phyloP scores from a whole-genome alignment of 306 rosid genomes.

The Sindora glabra region DNA sequence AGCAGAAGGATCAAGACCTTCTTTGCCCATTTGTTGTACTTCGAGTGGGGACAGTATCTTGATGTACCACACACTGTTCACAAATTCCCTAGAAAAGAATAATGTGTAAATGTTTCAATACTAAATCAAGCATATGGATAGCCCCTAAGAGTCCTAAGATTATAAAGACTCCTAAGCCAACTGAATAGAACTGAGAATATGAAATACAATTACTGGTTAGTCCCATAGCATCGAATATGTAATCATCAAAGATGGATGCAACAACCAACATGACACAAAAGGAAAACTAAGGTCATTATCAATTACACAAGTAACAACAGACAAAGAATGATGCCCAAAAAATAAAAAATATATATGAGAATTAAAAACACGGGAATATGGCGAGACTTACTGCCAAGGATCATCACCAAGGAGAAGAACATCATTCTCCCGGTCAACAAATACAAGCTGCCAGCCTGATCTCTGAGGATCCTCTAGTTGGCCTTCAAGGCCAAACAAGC shows the following conservation, averaged over 20 bases:
- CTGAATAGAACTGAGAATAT: no score
- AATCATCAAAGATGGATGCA: not conserved
- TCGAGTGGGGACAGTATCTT: conserved; percentile 60
- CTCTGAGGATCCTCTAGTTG: conserved; percentile 87
- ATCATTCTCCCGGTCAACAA: conserved; percentile 91
- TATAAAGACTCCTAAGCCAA: no score
- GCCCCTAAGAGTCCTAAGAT: no score
- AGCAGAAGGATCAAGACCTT: conserved; percentile 25
- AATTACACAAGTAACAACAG: not conserved
- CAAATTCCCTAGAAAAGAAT: conserved; percentile 53
- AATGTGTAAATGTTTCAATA: not conserved
- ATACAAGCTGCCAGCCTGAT: conserved; percentile 99
- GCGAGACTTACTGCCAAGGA: conserved; percentile 70
- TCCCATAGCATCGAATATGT: not conserved
- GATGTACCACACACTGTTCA: conserved; percentile 62
- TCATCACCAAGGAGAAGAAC: conserved; percentile 92
- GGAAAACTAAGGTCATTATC: not conserved
- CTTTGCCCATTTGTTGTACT: conserved; percentile 65
- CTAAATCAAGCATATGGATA: conserved; percentile 1
- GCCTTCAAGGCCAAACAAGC: conserved; percentile 83
- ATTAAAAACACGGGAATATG: not conserved
- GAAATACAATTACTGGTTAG: not conserved
- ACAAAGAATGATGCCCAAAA: no score
- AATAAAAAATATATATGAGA: no score
- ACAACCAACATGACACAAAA: not conserved